Base-by-base conservation (phyloP, 2,329 filamentous ascomycete genomes). In the Colletotrichum sansevieriae region DNA sequence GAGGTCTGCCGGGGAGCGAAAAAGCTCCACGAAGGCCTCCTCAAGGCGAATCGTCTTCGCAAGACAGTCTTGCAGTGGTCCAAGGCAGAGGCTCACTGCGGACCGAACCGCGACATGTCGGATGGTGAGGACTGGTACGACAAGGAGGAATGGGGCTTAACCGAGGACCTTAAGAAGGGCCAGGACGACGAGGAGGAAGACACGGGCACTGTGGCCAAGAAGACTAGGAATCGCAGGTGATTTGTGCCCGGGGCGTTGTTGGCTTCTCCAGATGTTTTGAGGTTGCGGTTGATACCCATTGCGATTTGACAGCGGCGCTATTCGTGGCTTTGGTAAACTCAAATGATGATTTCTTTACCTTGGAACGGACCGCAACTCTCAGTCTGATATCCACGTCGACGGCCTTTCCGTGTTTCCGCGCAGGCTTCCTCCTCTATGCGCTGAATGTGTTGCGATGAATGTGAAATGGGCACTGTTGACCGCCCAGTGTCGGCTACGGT, bases 51-150 rank as follows among this genome's bases (percentile, higher is more conserved):
- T 73, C 86, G 92, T 51, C 85, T 92, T 78, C 87, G 93, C 33
- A 89, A 88, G 73, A 86, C 89, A 20, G 92, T 96, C 3, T 85
- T 91, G 76, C 87, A 88, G 72, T 94, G 92, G 90, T 87, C 90
- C 72, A 93, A 94, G 76, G 91, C 93, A 1, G 93, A 95, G 80
- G 92, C 87, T 22, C 93, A 95, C 74, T 84, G 83, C 60, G 88
- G 89, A 2, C 76, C 82, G 18, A 88, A 90, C 76, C 79, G 90
- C 57, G 92, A 95, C 77, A 90, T 96, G 90, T 94, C 91, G 58
- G 93, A 97, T 76, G 92, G 92, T 11, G 93, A 97, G 82, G 93
- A 97, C 77, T 97, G 92, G 92, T 95, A 94, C 76, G 93, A 97
- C 78, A 88, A 88, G 75, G 91, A 93, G 61, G 91, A 93, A 80